Conservation (phyloP, 768 basidiomycete genomes). For the Xerocomellus chrysenteron region DNA sequence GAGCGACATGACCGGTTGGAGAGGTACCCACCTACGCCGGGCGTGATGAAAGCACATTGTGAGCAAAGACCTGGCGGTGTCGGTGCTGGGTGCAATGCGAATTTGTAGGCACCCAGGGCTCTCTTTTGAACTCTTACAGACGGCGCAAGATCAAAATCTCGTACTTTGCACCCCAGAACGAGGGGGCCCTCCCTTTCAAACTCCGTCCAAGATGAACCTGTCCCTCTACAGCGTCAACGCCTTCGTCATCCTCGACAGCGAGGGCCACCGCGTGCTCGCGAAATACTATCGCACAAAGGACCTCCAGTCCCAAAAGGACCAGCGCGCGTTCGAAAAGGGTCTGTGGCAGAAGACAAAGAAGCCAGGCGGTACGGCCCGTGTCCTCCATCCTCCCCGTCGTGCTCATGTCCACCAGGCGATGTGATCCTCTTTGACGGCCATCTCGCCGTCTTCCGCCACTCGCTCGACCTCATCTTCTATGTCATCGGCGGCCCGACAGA, state of each 20-base stretch:
- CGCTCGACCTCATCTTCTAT: conserved; percentile 94
- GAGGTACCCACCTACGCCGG: conserved; percentile 47
- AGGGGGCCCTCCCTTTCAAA: conserved; percentile 16
- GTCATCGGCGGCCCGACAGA: conserved; percentile 83
- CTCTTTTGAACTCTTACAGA: conserved; percentile 17
- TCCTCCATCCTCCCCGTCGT: background rate
- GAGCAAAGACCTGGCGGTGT: conserved; percentile 34
- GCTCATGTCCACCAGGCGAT: conserved; percentile 57
- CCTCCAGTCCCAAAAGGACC: conserved; percentile 76
- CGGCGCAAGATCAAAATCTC: background rate
- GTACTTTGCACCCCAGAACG: conserved; percentile 17
- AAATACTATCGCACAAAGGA: conserved; percentile 90
- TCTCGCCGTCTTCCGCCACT: conserved; percentile 91
- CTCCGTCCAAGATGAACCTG: conserved; percentile 55
- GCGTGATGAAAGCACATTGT: conserved; percentile 54
- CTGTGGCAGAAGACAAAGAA: conserved; percentile 96
- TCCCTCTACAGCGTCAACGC: conserved; percentile 86
- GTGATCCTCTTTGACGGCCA: conserved; percentile 90
- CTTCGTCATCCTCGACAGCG: conserved; percentile 91
- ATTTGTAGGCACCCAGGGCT: conserved; percentile 34
- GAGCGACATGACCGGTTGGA: conserved; percentile 27
- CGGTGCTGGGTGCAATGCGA: conserved; percentile 41
- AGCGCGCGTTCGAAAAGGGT: conserved; percentile 93
- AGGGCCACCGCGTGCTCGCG: conserved; percentile 91
- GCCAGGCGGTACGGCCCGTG: conserved; percentile 65